Conservation (phyloP, 2,329 filamentous ascomycete species). For the Ilyonectria destructans region DNA sequence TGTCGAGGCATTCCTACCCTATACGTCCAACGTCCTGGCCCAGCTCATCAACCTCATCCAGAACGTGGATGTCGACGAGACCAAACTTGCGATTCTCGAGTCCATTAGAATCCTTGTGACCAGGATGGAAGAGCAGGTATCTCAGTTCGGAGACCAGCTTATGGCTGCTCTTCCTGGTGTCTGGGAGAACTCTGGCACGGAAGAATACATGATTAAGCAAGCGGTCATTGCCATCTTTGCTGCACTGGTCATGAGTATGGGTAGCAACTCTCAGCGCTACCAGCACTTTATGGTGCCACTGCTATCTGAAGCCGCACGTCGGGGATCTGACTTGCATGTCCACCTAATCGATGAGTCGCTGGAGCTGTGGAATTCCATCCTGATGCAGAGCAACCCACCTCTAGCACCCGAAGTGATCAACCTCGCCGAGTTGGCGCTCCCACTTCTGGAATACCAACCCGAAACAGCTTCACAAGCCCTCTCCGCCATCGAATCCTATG, state of each 20-base stretch:
- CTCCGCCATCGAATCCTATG: slow-evolving; percentile 79
- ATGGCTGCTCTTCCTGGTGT: slow-evolving; percentile 85
- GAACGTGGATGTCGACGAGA: slow-evolving; percentile 87
- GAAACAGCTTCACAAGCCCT: slow-evolving; percentile 76
- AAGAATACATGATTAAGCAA: slow-evolving; percentile 95
- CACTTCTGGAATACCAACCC: slow-evolving; percentile 77
- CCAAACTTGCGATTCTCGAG: slow-evolving; percentile 90
- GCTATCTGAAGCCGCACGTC: slow-evolving; percentile 84
- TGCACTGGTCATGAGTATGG: slow-evolving; percentile 89
- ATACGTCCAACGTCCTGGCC: slow-evolving; percentile 80
- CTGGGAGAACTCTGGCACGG: slow-evolving; percentile 85
- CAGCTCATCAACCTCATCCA: slow-evolving; percentile 84
- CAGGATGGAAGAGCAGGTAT: slow-evolving; percentile 82
- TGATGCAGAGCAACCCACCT: slow-evolving; percentile 76
- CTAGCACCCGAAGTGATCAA: slow-evolving; percentile 74
- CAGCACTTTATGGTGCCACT: slow-evolving; percentile 87
- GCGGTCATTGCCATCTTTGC: slow-evolving; percentile 89
- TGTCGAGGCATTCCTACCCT: slow-evolving; percentile 82
- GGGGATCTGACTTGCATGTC: slow-evolving; percentile 80
- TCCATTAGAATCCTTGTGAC: slow-evolving; percentile 87
- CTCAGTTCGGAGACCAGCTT: slow-evolving; percentile 82
- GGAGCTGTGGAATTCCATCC: slow-evolving; percentile 87
- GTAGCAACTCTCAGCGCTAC: slow-evolving; percentile 82
- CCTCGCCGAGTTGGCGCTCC: slow-evolving; percentile 75
- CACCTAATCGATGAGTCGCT: slow-evolving; percentile 94